Evolutionary conservation across 768 basidiomycete genomes (phyloP), one percentile per base, ranked within the genome.

Genomic region (Boletus edulis): DNA sequence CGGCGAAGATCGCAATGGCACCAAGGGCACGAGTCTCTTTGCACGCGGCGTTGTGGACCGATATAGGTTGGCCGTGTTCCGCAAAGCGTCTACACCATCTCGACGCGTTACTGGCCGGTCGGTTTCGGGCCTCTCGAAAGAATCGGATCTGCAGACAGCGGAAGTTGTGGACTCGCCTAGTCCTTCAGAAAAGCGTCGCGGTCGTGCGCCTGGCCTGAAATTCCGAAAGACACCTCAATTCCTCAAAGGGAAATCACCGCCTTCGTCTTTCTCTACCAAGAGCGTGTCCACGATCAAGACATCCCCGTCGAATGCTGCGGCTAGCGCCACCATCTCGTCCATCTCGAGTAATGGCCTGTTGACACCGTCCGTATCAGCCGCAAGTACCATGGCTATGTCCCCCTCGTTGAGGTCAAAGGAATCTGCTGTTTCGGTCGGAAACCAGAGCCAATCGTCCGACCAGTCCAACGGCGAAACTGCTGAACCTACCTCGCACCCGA

Each of bases 1-100:
- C 59, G 85, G 83, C n/a, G 91, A 91, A 66, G 91, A 92, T 54
- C 79, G 85, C 56, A 93, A 94, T 57, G 91, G 91, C 17, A 75
- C 86, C 24, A 85, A 86, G 65, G 91, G 85, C 8, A 82, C 84
- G 18, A 94, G 87, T 65, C 78, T 94, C 38, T 94, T 94, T 66
- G 87, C 93, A 41, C 84, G 92, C n/a, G 93, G 93, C 6, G 89
- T 94, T 46, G 91, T 94, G 49, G 93, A 96, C 68, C 80, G 88
- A 51, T 96, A 95, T 67, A 79, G 83, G 54, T 76, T 96, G 51
- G 85, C 89, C 15, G 91, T 93, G 20, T 93, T 93, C 81, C 81
- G 91, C 51, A 93, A 92, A 68, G 78, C 80, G n/a, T 84, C 86
- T 14, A 87, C 85, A 12, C 84, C 87, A 5, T 75, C 76, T 41